Percentiles rank a stretch among this genome's conserved stretches.
Conservation (phyloP, 345 rosid genomes). For the Turnera subulata region DNA sequence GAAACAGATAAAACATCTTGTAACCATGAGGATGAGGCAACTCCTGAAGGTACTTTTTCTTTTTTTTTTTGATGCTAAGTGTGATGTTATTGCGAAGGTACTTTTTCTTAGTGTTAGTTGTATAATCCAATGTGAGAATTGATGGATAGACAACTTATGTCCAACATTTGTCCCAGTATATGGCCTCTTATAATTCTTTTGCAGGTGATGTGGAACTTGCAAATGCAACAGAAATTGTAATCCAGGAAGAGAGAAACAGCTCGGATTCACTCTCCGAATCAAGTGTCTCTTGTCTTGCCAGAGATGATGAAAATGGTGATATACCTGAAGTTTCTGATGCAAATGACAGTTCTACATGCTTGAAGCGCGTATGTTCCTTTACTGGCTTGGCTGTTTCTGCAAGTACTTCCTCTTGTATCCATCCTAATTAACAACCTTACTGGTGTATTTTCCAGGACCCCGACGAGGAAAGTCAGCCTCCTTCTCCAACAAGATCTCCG, state of each 20-base stretch:
- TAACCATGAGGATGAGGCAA: conserved; percentile 22
- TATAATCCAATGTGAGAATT: conserved; percentile 9
- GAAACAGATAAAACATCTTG: conserved; percentile 27
- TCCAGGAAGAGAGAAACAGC: conserved; percentile 28
- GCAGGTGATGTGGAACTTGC: conserved; percentile 34
- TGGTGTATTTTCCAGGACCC: conserved; percentile 39
- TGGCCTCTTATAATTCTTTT: conserved; percentile 11
- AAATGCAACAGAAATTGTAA: conserved; percentile 27
- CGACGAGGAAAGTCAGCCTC: conserved; percentile 26
- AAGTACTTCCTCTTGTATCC: conserved; percentile 7
- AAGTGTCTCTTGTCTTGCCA: conserved; percentile 18
- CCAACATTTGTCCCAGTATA: background rate
- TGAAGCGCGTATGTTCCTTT: conserved; percentile 51
- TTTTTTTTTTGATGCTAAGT: no score
- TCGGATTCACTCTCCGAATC: conserved; percentile 26
- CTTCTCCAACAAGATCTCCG: conserved; percentile 42
- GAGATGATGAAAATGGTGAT: conserved; percentile 27
- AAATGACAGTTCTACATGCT: conserved; percentile 23
- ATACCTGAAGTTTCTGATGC: conserved; percentile 28
- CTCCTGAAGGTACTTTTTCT: conserved; percentile 40
- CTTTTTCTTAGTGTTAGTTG: background rate
- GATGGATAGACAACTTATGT: conserved; percentile 2
- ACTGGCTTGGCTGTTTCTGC: conserved; percentile 8
- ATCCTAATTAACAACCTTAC: conserved; percentile 1
- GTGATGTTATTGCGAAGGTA: no score